Conservation (phyloP, 2,329 filamentous ascomycete genomes). For the Penicillium sp. region DNA sequence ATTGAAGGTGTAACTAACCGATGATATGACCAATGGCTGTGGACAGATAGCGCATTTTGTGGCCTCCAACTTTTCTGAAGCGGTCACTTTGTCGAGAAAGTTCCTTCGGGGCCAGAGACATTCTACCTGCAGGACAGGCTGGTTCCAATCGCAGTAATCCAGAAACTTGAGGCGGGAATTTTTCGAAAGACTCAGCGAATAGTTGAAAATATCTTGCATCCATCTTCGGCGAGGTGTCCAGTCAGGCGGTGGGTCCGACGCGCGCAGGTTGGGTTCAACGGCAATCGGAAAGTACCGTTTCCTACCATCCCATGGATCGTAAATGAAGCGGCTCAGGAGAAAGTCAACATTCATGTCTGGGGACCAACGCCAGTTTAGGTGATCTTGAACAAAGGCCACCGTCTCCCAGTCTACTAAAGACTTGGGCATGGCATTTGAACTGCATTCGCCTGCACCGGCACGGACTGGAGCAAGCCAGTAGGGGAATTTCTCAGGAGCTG, state of each 20-base stretch:
- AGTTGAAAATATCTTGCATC: slow-evolving; percentile 72
- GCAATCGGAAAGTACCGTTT: slow-evolving; percentile 56
- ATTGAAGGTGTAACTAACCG: slow-evolving; percentile 52
- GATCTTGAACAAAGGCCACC: slow-evolving; percentile 36
- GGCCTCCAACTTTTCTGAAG: slow-evolving; percentile 48
- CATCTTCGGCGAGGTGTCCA: slow-evolving; percentile 38
- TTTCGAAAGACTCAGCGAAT: slow-evolving; percentile 73
- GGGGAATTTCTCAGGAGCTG: slow-evolving; percentile 62
- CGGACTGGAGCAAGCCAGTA: slow-evolving; percentile 75
- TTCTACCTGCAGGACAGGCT: slow-evolving; percentile 78
- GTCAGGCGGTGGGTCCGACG: slow-evolving; percentile 36
- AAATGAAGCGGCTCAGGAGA: slow-evolving; percentile 52
- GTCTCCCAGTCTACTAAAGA: slow-evolving; percentile 47
- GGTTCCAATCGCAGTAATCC: slow-evolving; percentile 59
- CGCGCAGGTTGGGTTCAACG: slow-evolving; percentile 31
- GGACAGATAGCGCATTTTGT: slow-evolving; percentile 68
- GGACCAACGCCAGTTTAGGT: slow-evolving; percentile 48
- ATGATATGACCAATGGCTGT: slow-evolving; percentile 73
- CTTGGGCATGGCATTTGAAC: slow-evolving; percentile 2
- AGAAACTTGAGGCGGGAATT: slow-evolving; percentile 54
- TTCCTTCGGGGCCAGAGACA: slow-evolving; percentile 77
- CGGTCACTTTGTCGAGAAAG: slow-evolving; percentile 67
- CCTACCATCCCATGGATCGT: slow-evolving; percentile 57
- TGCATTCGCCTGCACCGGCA: slow-evolving; percentile 6
- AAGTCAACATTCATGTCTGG: slow-evolving; percentile 38